Conservation (phyloP, 176 grass and related monocot genomes). For the Raddia guianensis region DNA sequence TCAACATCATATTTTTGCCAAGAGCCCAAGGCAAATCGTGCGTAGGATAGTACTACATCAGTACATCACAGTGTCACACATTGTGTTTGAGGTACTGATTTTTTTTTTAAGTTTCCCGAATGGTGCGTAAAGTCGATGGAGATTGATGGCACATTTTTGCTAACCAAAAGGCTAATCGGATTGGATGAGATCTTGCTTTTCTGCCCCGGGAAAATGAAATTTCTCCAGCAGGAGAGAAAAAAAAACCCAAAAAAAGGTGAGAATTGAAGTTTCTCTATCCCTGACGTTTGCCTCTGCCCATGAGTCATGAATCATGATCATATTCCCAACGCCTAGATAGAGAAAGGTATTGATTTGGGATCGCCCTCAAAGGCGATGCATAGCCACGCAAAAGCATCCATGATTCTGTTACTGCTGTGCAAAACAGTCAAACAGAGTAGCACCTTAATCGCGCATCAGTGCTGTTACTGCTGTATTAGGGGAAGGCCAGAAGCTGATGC, state of each 20-base stretch:
- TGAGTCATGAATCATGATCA: not conserved
- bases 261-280: not conserved
- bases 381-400: not conserved
- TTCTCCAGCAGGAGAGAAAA: not conserved
- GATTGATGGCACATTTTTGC: slow-evolving; percentile 39
- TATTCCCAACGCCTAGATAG: slow-evolving; percentile 37
- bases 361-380: not conserved
- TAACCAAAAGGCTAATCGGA: not conserved
- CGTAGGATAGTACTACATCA: not conserved
- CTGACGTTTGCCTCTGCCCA: slow-evolving; percentile 1
- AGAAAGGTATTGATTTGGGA: slow-evolving; percentile 8
- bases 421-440: not conserved
- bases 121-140: slow-evolving; percentile 38
- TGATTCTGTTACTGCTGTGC: not conserved
- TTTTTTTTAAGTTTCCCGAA: not conserved
- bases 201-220: slow-evolving; percentile 30
- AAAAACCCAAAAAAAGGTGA: not conserved
- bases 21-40: not conserved
- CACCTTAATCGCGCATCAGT: not conserved
- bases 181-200: slow-evolving; percentile 36
- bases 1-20: not conserved
- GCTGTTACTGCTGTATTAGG: not conserved
- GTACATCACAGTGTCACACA: not conserved
- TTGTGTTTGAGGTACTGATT: slow-evolving; percentile 21
- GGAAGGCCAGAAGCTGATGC: not conserved